These are phyloP conservation scores for Setaria viridis DNA, from an alignment of 202 grass and related monocot genomes.

Conservation along the genomic window DNA sequence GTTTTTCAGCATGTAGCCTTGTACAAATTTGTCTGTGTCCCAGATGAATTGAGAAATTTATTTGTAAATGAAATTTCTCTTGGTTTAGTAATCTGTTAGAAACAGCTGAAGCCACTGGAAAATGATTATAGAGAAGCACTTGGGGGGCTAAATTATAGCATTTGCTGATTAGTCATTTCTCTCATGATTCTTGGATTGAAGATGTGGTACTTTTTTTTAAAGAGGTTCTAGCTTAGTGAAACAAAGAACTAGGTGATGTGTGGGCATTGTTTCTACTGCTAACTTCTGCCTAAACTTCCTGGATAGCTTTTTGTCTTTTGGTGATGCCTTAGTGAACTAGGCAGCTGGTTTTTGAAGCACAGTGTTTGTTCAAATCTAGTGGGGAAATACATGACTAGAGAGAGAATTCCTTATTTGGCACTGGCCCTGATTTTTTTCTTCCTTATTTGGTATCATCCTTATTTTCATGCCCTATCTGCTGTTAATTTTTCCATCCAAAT, in stretches of 20 bases:
- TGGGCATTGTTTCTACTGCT: neutral
- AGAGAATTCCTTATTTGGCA: too few species aligned
- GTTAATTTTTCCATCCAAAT: too few species aligned
- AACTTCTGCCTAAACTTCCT: neutral
- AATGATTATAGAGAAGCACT: neutral
- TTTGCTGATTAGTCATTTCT: neutral
- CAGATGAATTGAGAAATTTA: neutral
- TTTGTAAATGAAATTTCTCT: neutral
- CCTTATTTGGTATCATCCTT: too few species aligned
- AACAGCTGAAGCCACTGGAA: neutral
- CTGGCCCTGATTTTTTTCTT: too few species aligned
- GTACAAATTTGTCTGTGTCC: neutral
- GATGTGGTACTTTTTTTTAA: neutral
- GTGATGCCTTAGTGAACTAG: neutral
- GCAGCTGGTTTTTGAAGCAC: neutral
- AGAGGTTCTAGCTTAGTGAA: neutral
- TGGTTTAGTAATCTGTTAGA: neutral
- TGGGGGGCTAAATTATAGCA: neutral
- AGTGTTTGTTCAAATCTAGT: neutral
- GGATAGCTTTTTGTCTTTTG: neutral
- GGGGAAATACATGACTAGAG: neutral
- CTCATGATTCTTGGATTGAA: neutral
- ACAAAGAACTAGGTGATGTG: neutral
- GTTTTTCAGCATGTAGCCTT: neutral
- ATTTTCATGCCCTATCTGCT: too few species aligned